Evolutionary conservation across 2,329 filamentous ascomycete species (phyloP), one percentile per base, ranked within the genome.

Genomic region (Colletotrichum paranaense): DNA sequence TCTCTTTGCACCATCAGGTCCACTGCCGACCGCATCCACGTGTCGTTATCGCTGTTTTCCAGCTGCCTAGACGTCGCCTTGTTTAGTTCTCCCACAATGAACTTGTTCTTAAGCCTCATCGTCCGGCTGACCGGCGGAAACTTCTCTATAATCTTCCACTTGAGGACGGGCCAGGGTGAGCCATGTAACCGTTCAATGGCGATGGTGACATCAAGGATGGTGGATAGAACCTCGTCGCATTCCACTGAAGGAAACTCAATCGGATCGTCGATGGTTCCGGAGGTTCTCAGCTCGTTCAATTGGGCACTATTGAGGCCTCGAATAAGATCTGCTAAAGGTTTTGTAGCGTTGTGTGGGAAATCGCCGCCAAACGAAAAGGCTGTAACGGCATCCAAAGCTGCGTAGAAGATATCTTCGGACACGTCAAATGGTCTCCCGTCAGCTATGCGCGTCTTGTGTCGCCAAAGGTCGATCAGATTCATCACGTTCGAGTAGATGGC

Each of bases 401-500:
- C 74, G 53, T 79, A 77, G 8, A 76, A 78, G 28, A 84, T 79
- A 42, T 80, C 78, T 0, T 77, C 58, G 49, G 78, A 76, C 0
- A 79, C 80, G 1, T 62, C 57, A 52, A 82, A 84, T 1, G 81
- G 80, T 0, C 76, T 74, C 9, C 80, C 82, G 5, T 78, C 53
- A 26, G 80, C 80, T 1, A 80, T 32, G 1, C 73, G 58, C 11
- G 68, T 71, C 69, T 84, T 85, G 49, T 78, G 30, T 28, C 77
- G 65, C 81, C 81, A 84, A 12, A 85, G 32, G 19, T 78, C 75
- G 38, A 84, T 76, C 38, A 85, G 68, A 30, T 79, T 77, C 28
- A 72, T 57, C 8, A 78, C 76, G 5, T 76, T 76, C 14, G 77
- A 74, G 74, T 84, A 81, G 3, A 84, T 75, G 6, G 80, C 76